Evolutionary conservation across 441 rosid genomes (phyloP).

Genomic region (Eruca vesicaria): DNA sequence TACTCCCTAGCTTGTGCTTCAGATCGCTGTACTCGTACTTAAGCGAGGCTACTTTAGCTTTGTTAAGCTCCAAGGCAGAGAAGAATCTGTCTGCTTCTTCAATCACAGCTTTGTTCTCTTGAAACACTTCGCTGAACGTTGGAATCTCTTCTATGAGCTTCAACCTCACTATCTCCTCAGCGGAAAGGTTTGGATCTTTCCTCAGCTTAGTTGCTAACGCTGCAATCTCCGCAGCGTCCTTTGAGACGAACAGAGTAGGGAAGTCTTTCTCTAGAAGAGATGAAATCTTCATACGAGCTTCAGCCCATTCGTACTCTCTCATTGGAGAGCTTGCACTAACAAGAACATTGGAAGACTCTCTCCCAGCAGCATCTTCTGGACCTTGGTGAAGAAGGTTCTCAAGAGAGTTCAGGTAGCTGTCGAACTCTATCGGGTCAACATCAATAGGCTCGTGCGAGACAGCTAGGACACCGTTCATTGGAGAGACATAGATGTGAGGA

Average conservation of each 20-base stretch:
- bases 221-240: slow-evolving; percentile 45
- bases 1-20: slow-evolving; percentile 50
- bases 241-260: slow-evolving; percentile 45
- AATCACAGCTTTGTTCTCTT: slow-evolving; percentile 53
- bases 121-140: slow-evolving; percentile 52
- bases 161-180: slow-evolving; percentile 67
- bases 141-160: slow-evolving; percentile 73
- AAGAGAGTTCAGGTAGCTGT: slow-evolving; percentile 61
- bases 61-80: slow-evolving; percentile 51
- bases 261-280: slow-evolving; percentile 59
- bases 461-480: slow-evolving; percentile 36
- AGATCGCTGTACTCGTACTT: slow-evolving; percentile 57
- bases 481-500: slow-evolving; percentile 36
- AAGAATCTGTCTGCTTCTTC: slow-evolving; percentile 52
- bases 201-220: slow-evolving; percentile 52
- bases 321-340: slow-evolving; percentile 27
- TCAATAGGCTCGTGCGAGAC: slow-evolving; percentile 29
- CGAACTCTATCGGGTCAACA: slow-evolving; percentile 63
- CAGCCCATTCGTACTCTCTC: slow-evolving; percentile 54
- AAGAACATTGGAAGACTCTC: slow-evolving; percentile 17
- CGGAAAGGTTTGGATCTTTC: slow-evolving; percentile 51
- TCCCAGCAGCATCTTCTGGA: slow-evolving; percentile 26
- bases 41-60: slow-evolving; percentile 53
- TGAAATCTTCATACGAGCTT: slow-evolving; percentile 57
- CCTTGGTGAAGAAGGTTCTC: slow-evolving; percentile 61